These are phyloP conservation scores for Nannizziopsis arthrosporioides DNA, from an alignment of 2,329 filamentous ascomycete species.

Conservation along the genomic window DNA sequence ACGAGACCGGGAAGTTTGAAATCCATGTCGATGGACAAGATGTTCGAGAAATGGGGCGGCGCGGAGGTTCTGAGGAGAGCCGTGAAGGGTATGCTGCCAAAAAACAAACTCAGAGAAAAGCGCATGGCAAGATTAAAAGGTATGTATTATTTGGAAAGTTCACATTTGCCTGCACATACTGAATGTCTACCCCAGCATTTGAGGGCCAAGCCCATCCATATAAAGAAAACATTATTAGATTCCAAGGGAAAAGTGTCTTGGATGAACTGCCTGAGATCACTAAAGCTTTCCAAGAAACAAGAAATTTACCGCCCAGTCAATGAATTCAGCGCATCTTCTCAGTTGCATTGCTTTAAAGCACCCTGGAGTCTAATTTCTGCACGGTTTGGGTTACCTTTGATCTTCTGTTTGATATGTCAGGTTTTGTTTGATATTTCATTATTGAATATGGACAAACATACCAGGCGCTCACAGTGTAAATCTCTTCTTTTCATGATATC, in stretches of 20 bases:
- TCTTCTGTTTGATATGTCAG: background rate
- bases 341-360: constrained; percentile 2
- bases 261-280: constrained; percentile 27
- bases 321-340: background rate
- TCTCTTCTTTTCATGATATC: background rate
- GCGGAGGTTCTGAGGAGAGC: constrained; percentile 83
- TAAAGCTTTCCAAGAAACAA: constrained; percentile 27
- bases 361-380: too few species aligned
- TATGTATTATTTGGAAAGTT: constrained; percentile 23
- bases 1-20: constrained; percentile 79
- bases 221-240: constrained; percentile 69
- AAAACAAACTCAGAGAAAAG: constrained; percentile 85
- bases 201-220: constrained; percentile 90
- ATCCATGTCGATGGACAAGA: constrained; percentile 82
- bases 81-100: constrained; percentile 93
- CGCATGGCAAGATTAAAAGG: constrained; percentile 75
- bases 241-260: constrained; percentile 44
- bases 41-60: constrained; percentile 90
- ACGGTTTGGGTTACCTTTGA: too few species aligned
- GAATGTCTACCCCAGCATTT: constrained; percentile 48
- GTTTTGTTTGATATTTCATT: constrained; percentile 8
- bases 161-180: constrained; percentile 4
- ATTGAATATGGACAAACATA: background rate
- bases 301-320: constrained; percentile 13
- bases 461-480: background rate